A percentile compares a stretch with the other conserved stretches of the same genome.
Conservation (phyloP, 78 protist genomes). For the Dictyostelium firmibasis region DNA sequence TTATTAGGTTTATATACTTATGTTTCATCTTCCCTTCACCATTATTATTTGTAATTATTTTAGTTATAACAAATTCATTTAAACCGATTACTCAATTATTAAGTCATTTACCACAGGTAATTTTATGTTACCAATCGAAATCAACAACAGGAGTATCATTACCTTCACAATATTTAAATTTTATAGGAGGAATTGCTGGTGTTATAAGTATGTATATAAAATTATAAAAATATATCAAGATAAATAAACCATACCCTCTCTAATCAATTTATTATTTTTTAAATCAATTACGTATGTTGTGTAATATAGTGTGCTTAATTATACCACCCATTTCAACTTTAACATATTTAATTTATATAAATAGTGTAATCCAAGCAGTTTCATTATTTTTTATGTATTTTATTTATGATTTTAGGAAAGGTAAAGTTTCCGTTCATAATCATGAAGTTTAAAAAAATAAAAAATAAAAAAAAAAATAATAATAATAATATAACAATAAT, state of each 20-base stretch:
- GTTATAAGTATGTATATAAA: slow-evolving; percentile 33
- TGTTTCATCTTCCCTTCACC: not conserved
- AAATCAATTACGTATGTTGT: not conserved
- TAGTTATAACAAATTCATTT: slow-evolving; percentile 59
- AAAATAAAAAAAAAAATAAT: not conserved
- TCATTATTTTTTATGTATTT: slow-evolving; percentile 57
- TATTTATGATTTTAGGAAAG: slow-evolving; percentile 27
- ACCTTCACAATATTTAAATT: slow-evolving; percentile 71
- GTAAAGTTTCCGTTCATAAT: not conserved
- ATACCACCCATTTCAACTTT: slow-evolving; percentile 61
- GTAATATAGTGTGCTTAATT: slow-evolving; percentile 39
- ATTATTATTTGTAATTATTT: not conserved
- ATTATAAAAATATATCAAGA: too few relatives aligned
- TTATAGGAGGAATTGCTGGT: slow-evolving; percentile 62
- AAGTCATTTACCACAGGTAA: slow-evolving; percentile 61
- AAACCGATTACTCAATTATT: slow-evolving; percentile 71
- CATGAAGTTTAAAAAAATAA: not conserved
- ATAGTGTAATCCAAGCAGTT: slow-evolving; percentile 44
- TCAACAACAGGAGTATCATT: slow-evolving; percentile 59
- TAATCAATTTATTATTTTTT: not conserved
- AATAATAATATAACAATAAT: not conserved
- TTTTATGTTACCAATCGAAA: slow-evolving; percentile 26
- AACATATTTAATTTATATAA: slow-evolving; percentile 42
- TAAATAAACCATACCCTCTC: not conserved
- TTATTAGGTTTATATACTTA: not conserved